phyloP scores from a whole-genome alignment of 768 basidiomycete genomes.

The Amanita exitialis region DNA sequence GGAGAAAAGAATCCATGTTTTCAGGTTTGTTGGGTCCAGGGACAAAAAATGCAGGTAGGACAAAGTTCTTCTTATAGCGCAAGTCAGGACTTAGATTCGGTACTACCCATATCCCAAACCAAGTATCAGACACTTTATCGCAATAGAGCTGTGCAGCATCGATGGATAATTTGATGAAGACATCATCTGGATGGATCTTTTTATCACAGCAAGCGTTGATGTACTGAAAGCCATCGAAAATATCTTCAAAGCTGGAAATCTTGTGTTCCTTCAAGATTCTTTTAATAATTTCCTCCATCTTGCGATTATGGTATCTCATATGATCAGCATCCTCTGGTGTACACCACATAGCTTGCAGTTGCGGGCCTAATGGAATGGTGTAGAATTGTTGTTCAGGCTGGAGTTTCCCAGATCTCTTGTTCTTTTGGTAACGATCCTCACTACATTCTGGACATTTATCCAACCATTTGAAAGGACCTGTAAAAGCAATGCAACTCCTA shows the following conservation, averaged over 20 bases:
- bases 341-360: conserved; percentile 20
- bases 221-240: conserved; percentile 19
- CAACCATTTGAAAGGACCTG: neutral
- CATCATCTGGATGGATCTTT: conserved; percentile 17
- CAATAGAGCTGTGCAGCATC: conserved; percentile 32
- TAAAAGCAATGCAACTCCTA: neutral
- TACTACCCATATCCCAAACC: conserved; percentile 28
- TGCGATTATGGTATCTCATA: conserved; percentile 10
- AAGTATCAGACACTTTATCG: conserved; percentile 22
- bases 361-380: conserved; percentile 25
- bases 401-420: neutral
- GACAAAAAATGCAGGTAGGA: conserved; percentile 23
- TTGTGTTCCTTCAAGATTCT: neutral
- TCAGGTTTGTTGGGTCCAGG: conserved; percentile 28
- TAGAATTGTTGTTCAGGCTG: conserved; percentile 12
- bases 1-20: conserved; percentile 22
- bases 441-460: neutral
- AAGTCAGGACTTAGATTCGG: conserved; percentile 18
- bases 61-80: conserved; percentile 21
- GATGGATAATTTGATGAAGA: conserved; percentile 23
- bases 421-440: neutral
- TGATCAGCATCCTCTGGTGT: conserved; percentile 10
- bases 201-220: conserved; percentile 8
- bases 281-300: conserved; percentile 7
- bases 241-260: conserved; percentile 12